phyloP scores from a whole-genome alignment of 2,329 filamentous ascomycete genomes.

The Aspergillus piperis region DNA sequence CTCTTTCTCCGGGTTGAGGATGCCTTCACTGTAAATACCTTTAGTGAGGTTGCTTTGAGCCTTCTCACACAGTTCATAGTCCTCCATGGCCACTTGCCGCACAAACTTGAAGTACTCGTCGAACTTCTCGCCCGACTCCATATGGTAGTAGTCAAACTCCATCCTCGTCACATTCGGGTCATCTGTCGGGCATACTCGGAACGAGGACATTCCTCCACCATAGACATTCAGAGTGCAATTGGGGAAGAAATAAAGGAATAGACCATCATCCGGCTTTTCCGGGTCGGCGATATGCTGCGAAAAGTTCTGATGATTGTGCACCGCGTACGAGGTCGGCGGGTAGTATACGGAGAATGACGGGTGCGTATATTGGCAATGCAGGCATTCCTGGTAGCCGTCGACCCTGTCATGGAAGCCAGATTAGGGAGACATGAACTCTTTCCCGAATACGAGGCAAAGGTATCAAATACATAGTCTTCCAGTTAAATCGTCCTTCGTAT shows the following conservation, averaged over 20 bases:
- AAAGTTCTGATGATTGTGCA: slow-evolving; percentile 58
- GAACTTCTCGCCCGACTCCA: slow-evolving; percentile 54
- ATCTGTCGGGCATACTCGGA: slow-evolving; percentile 56
- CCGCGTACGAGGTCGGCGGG: slow-evolving; percentile 57
- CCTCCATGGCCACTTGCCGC: slow-evolving; percentile 57
- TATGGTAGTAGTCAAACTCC: slow-evolving; percentile 63
- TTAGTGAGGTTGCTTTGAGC: slow-evolving; percentile 56
- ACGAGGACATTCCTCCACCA: slow-evolving; percentile 59
- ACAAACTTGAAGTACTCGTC: slow-evolving; percentile 60
- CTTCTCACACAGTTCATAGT: slow-evolving; percentile 60
- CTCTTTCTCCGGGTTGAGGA: slow-evolving; percentile 59
- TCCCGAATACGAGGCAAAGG: neutral
- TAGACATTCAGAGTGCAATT: slow-evolving; percentile 60
- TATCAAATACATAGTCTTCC: slow-evolving; percentile 56
- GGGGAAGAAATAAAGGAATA: slow-evolving; percentile 62
- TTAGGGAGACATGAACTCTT: slow-evolving; percentile 1
- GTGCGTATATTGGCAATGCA: slow-evolving; percentile 62
- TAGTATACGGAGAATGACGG: slow-evolving; percentile 58
- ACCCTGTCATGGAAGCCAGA: slow-evolving; percentile 41
- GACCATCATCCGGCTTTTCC: slow-evolving; percentile 54
- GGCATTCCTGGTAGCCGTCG: slow-evolving; percentile 60
- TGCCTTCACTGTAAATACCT: slow-evolving; percentile 57
- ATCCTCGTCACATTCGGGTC: slow-evolving; percentile 55
- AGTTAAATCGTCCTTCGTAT: slow-evolving; percentile 61
- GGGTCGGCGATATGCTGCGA: slow-evolving; percentile 59